Evolutionary conservation across 1,284 basidiomycete species (phyloP), one percentile per base, ranked within the genome.

Genomic region (Cystobasidium slooffiae): DNA sequence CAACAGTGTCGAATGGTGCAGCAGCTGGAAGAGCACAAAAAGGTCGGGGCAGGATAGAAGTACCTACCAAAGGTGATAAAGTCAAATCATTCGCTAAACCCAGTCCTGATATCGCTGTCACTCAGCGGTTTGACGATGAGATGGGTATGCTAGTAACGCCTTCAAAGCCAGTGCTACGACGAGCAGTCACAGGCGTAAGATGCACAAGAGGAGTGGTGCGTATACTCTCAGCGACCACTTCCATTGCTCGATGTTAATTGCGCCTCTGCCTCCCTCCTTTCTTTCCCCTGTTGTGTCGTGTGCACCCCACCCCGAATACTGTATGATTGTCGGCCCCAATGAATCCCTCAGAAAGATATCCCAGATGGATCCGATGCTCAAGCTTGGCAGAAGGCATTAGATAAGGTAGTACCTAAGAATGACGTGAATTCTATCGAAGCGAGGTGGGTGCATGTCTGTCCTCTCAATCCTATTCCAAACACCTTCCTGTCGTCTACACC

Each of bases 331-430:
- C 62, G 77, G 75, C 3, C 75, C 72, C 22, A 62, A 56, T 31
- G 72, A 74, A 51, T 44, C 73, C 9, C 20, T 56, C 53, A 56
- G 53, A 31, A 76, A 56, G 72, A 77, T 66, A 78, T 78, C 20
- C 78, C 78, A 0, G 77, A 77, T 20, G 62, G 51, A 24, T 14
- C 43, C 8, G 78, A 79, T 20, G 24, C 61, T 1, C 63, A 64
- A 18, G 73, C 66, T 5, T 79, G 78, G 78, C 77, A 78, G 53
- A 44, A 68, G 20, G 77, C 78, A 31, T 53, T 78, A 53, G 64
- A 75, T 6, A 37, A 61, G 16, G 55, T 37, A 22, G 55, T 47
- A 24, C 63, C 52, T 46, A 68, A 72, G 47, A 46, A 65, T 53
- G 41, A 72, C 22, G 47, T 56, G 37, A 49, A 74, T 16, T 55